Evolutionary conservation across 305 asterid genomes (phyloP).

Genomic region (Plantago lanceolata): DNA sequence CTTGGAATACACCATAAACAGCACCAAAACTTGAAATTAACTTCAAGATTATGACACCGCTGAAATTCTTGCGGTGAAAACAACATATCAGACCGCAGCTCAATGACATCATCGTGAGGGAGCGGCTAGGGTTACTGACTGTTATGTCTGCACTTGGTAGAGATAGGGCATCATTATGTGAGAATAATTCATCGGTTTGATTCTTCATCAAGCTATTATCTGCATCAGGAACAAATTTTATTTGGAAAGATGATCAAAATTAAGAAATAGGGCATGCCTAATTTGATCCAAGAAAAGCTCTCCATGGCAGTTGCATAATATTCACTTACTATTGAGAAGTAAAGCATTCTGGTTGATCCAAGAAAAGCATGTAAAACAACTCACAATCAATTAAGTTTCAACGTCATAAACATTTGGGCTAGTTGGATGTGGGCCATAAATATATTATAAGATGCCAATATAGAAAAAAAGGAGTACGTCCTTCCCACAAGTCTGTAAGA

Average conservation of each 20-base stretch:
- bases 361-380: neutral
- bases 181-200: constrained; percentile 9
- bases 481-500: neutral
- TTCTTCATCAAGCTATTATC: constrained; percentile 13
- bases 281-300: constrained; percentile 1
- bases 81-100: neutral
- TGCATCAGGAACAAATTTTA: constrained; percentile 16
- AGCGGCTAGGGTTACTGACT: neutral
- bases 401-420: neutral
- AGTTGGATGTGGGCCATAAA: neutral
- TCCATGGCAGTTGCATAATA: neutral
- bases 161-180: neutral
- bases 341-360: no score
- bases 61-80: neutral
- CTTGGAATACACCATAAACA: no score
- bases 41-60: no score
- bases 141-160: neutral
- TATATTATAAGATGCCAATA: neutral
- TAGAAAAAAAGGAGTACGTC: constrained; percentile 1
- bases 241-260: constrained; percentile 9
- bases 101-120: neutral
- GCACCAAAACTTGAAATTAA: no score
- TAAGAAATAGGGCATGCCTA: neutral
- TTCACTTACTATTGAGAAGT: neutral
- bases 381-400: neutral